A percentile compares a stretch with the other conserved stretches of the same genome.
Evolutionary conservation across 129 eudicot species (phyloP).

Genomic region (Flaveria linearis): DNA sequence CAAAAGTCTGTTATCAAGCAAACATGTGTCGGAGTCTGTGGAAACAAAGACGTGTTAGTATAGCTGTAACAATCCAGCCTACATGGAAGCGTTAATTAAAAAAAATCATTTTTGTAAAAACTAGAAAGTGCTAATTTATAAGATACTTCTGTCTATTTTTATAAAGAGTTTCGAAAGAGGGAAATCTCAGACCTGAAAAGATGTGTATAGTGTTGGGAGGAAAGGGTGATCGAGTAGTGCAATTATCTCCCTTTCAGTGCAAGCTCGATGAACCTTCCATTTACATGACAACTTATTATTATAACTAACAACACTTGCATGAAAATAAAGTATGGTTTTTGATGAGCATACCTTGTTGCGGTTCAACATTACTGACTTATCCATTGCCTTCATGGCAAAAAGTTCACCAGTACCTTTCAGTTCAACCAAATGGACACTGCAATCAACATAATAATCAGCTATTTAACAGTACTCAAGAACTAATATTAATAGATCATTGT

Average conservation of each 20-base stretch:
- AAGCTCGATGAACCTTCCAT: constrained; percentile 94
- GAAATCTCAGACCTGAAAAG: constrained; percentile 70
- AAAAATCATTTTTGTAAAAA: too few species aligned
- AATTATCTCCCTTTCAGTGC: constrained; percentile 91
- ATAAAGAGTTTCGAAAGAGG: not conserved
- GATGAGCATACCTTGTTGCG: constrained; percentile 72
- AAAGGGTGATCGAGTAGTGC: constrained; percentile 94
- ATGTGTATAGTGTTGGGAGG: constrained; percentile 87
- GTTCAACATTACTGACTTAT: constrained; percentile 79
- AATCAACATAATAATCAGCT: constrained; percentile 16
- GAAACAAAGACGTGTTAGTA: constrained; percentile 29
- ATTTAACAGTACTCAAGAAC: too few species aligned
- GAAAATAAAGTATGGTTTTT: not conserved
- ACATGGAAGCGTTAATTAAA: not conserved
- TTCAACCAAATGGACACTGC: constrained; percentile 98
- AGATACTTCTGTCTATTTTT: too few species aligned
- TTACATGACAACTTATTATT: not conserved
- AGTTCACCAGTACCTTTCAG: constrained; percentile 77
- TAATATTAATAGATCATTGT: not conserved
- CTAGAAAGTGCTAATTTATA: too few species aligned
- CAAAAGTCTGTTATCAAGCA: constrained; percentile 98
- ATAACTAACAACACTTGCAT: not conserved
- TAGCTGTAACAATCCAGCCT: not conserved
- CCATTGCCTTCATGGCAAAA: constrained; percentile 99
- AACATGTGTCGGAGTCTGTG: constrained; percentile 93